Evolutionary conservation across 495 filamentous ascomycete species (phyloP), one percentile per base, ranked within the genome.

Genomic region (Penicillium antarcticum): DNA sequence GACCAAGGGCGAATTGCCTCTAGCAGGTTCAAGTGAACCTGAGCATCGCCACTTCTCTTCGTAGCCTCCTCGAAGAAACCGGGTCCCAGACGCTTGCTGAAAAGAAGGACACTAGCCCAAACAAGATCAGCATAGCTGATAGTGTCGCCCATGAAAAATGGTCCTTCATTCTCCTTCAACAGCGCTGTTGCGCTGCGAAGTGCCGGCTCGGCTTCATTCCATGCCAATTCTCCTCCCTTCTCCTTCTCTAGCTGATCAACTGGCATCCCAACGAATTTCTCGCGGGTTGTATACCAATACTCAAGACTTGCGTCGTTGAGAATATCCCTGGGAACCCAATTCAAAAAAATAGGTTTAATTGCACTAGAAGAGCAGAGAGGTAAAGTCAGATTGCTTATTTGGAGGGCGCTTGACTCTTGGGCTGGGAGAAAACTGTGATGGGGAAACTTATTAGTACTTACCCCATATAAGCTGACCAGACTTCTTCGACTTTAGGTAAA

Each of bases 131-230:
- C 60, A 56, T 67, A 71, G 35, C 57, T 55, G 19, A 62, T 52
- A 52, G 45, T 60, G 24, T 65, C 53, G 21, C 66, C 77, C 62
- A 69, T 44, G 40, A 69, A 67, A 54, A 68, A 85, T 18, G 74
- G 79, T 1, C 78, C 84, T 12, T 68, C 70, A 40, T 67, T 74
- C 57, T 80, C 75, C 62, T 69, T 72, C 62, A 86, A 48, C 55
- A 82, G 26, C 2, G 46, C 73, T 24, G 72, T 79, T 17, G 78
- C 43, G 41, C 74, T 62, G 39, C 63, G 51, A 11, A 81, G 18
- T 0, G 49, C 39, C 16, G 69, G 61, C 51, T 61, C 60, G 0
- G 65, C 73, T 0, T 48, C 51, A 13, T 67, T 54, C 69, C 69
- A 83, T 1, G 61, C 67, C 5, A 45, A 19, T 4, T 74, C 66